Percentiles rank a stretch among this genome's conserved stretches.
These are phyloP conservation scores for Glutinoglossum americanum DNA, from an alignment of 495 filamentous ascomycete species.

Conservation along the genomic window DNA sequence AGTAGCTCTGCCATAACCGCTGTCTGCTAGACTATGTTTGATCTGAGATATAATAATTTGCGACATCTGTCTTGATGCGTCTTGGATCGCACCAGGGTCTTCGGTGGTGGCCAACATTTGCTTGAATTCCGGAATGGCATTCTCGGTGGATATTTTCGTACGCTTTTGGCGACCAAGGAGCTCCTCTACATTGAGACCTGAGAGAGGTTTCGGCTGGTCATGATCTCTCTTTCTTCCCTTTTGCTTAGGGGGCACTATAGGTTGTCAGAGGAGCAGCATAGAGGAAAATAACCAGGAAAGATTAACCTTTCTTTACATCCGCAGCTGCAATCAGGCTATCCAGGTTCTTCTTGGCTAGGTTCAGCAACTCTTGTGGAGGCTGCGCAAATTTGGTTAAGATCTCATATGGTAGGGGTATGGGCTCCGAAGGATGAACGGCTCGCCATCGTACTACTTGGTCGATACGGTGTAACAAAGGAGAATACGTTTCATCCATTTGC, in stretches of 20 bases:
- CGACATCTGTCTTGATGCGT: constrained; percentile 54
- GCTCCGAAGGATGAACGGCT: constrained; percentile 49
- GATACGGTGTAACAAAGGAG: constrained; percentile 80
- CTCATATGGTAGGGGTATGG: constrained; percentile 41
- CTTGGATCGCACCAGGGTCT: constrained; percentile 36
- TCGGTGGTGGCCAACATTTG: constrained; percentile 45
- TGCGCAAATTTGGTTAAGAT: constrained; percentile 54
- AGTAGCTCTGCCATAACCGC: constrained; percentile 48
- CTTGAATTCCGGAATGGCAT: constrained; percentile 85
- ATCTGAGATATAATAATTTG: constrained; percentile 47
- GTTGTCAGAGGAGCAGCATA: neutral
- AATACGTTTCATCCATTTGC: constrained; percentile 64
- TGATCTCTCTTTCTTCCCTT: constrained; percentile 48
- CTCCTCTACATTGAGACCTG: constrained; percentile 67
- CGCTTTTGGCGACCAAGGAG: constrained; percentile 43
- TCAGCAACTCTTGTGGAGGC: constrained; percentile 43
- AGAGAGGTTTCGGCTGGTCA: constrained; percentile 62
- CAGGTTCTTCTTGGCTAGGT: constrained; percentile 30
- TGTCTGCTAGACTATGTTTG: constrained; percentile 48
- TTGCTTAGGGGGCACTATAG: constrained; percentile 58
- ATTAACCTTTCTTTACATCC: constrained; percentile 67
- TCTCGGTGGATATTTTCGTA: constrained; percentile 46
- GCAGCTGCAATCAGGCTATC: constrained; percentile 42
- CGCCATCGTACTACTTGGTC: constrained; percentile 66
- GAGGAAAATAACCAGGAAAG: neutral